phyloP scores from a whole-genome alignment of 805 yeast genomes.

The Lipomyces kockii region DNA sequence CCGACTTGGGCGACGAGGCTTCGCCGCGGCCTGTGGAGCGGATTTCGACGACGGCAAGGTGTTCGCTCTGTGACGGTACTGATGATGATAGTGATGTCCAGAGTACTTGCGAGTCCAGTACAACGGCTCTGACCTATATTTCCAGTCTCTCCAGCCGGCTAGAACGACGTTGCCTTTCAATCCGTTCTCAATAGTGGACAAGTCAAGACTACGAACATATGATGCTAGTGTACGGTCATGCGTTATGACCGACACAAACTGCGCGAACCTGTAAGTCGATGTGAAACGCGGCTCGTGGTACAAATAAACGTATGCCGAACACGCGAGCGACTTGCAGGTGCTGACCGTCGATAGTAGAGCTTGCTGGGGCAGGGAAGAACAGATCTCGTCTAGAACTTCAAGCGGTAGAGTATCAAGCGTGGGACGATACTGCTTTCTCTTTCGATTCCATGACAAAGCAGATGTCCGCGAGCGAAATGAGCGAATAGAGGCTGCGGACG shows the following conservation, averaged over 20 bases:
- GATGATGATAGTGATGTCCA: conserved; percentile 32
- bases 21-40: not conserved
- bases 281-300: conserved; percentile 61
- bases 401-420: conserved; percentile 40
- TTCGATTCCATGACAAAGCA: conserved; percentile 14
- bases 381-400: conserved; percentile 41
- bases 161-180: conserved; percentile 39
- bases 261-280: conserved; percentile 80
- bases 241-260: conserved; percentile 71
- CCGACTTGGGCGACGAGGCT: conserved; percentile 5
- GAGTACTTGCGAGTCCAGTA: conserved; percentile 31
- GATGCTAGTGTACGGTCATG: conserved; percentile 59
- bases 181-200: conserved; percentile 52
- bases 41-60: conserved; percentile 9
- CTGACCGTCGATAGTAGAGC: conserved; percentile 57
- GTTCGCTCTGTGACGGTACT: conserved; percentile 26
- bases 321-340: conserved; percentile 25
- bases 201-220: conserved; percentile 61
- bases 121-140: conserved; percentile 68
- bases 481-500: conserved; percentile 34
- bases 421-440: conserved; percentile 12
- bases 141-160: conserved; percentile 95
- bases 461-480: conserved; percentile 33
- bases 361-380: conserved; percentile 45
- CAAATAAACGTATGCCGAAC: conserved; percentile 43